Base-by-base conservation (phyloP, 1,139 yeast genomes). In the Kodamaea arcana region DNA sequence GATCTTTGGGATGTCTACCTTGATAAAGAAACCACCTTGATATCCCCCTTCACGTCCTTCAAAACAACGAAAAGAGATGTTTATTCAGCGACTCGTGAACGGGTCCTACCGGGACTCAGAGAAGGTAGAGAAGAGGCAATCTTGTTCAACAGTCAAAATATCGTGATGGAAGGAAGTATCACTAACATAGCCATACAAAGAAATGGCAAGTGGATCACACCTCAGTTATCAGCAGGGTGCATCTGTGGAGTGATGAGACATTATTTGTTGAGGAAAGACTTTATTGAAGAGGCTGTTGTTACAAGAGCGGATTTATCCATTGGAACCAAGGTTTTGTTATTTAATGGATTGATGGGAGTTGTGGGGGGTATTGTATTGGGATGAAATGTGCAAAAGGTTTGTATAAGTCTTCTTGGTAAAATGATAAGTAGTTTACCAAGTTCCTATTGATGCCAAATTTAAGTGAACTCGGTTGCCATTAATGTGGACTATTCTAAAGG, bases 281-380 rank as follows among this genome's bases (percentile, higher is more conserved):
- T 66, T 27, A 62, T 90, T 1, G 66, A 67, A 33, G 95, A 85
- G 50, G 77, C 69, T 9, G 54, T 57, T 1, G 57, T 88, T 1
- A 47, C 49, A 4, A 51, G 67, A 15, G 56, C 62, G 11, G 73
- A 73, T 12, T 47, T 92, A 4, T 49, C 54, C 17, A 58, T 61
- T 12, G 95, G 95, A 2, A 85, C 80, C 38, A 77, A 73, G 24
- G 69, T 90, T 1, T 54, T 92, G 27, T 47, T 90, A 21, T 80
- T 87, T 54, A 92, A 92, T 56, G 96, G 87, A 1, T 69, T 92
- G 2, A 76, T 80, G 62, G 98, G 98, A 1, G 84, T 85, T 4
- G 77, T 79, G 1, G 72, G 69, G 41, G 96, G 90, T 0, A 62
- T 46, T n/a, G 58, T 82, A 23, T 43, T 40, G 26, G 49, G 44